phyloP scores from a whole-genome alignment of 345 rosid genomes.

The Linum lewisii region DNA sequence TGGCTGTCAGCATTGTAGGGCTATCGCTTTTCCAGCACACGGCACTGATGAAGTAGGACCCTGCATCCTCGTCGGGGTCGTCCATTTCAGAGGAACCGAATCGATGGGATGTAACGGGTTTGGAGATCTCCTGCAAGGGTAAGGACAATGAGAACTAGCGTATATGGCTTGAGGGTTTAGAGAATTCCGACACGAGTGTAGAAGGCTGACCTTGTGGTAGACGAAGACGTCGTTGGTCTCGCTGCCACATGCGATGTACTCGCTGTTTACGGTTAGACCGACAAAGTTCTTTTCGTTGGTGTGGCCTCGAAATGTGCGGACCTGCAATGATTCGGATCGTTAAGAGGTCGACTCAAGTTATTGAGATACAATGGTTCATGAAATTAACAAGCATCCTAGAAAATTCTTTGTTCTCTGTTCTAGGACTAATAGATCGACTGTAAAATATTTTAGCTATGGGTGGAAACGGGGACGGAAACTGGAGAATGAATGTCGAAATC shows the following conservation, averaged over 20 bases:
- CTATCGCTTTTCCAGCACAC: conserved; percentile 98
- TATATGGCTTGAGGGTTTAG: neutral
- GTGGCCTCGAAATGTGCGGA: conserved; percentile 81
- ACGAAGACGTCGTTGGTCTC: conserved; percentile 93
- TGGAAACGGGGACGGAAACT: too few relatives aligned
- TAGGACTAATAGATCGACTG: too few relatives aligned
- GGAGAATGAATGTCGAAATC: neutral
- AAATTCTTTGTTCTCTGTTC: too few relatives aligned
- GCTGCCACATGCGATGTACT: conserved; percentile 90
- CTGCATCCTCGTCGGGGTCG: conserved; percentile 72
- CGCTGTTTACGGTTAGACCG: conserved; percentile 76
- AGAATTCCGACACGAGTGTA: too few relatives aligned
- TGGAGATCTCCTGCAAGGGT: conserved; percentile 66
- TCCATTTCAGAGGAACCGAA: conserved; percentile 90
- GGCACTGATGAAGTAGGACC: conserved; percentile 84
- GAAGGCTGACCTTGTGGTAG: conserved; percentile 74
- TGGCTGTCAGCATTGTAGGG: conserved; percentile 87
- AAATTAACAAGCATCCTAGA: too few relatives aligned
- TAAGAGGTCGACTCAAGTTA: neutral
- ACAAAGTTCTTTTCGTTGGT: conserved; percentile 96
- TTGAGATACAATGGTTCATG: neutral
- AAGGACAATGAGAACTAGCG: too few relatives aligned
- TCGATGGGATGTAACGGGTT: conserved; percentile 69
- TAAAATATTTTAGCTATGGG: too few relatives aligned
- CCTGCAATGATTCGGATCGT: conserved; percentile 33